Evolutionary conservation across 2,329 filamentous ascomycete genomes (phyloP).

Genomic region (Xylaria sp.): DNA sequence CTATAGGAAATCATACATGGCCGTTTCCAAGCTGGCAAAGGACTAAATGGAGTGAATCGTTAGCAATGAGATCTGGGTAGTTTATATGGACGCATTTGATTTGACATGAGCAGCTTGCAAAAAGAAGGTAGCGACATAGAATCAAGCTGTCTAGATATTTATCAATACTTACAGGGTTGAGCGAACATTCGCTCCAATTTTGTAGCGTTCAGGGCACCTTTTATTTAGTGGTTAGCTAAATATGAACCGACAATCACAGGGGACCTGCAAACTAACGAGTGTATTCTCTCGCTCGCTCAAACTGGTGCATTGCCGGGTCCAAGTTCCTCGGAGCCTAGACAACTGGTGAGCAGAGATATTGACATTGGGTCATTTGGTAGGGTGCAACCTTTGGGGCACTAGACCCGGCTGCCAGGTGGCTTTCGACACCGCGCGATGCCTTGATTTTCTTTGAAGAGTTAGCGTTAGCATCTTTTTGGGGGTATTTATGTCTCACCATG

Average conservation of each 20-base stretch:
- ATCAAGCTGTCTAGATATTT: constrained; percentile 53
- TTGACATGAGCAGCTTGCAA: not conserved
- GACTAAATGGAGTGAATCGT: constrained; percentile 25
- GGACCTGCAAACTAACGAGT: not conserved
- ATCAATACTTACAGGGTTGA: constrained; percentile 55
- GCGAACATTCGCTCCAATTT: constrained; percentile 91
- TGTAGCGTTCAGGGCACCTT: constrained; percentile 65
- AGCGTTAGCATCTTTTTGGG: not conserved
- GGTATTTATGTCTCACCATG: constrained; percentile 18
- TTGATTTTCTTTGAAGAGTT: constrained; percentile 28
- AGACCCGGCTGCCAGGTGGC: constrained; percentile 53
- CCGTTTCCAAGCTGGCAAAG: constrained; percentile 85
- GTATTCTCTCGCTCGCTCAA: constrained; percentile 70
- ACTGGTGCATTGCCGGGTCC: constrained; percentile 38
- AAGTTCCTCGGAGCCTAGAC: constrained; percentile 32
- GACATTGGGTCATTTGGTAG: not conserved
- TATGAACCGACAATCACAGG: not conserved
- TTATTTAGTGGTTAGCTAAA: constrained; percentile 32
- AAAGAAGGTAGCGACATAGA: not conserved
- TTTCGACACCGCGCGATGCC: constrained; percentile 20
- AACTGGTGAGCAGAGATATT: constrained; percentile 34
- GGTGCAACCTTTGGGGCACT: constrained; percentile 30
- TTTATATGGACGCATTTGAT: not conserved
- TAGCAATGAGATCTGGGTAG: not conserved
- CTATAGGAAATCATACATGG: constrained; percentile 56